phyloP scores from a whole-genome alignment of 139 green algal genomes.

The Micromonas commoda region DNA sequence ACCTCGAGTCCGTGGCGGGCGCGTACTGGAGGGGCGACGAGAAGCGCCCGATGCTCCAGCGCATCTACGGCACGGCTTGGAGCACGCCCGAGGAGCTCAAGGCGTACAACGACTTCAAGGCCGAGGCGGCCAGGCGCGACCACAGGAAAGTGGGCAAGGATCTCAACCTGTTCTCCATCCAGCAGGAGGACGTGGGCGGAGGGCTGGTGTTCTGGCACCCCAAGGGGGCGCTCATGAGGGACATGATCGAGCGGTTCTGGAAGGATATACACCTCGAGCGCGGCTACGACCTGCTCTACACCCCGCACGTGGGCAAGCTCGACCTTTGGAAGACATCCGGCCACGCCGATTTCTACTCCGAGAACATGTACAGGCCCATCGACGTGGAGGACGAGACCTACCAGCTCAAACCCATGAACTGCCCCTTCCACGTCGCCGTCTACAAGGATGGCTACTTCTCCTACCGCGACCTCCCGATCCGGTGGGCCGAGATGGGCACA shows the following conservation, averaged over 20 bases:
- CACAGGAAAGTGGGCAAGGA: constrained; percentile 88
- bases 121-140: constrained; percentile 63
- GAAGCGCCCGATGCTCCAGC: constrained; percentile 71
- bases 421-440: constrained; percentile 90
- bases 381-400: constrained; percentile 86
- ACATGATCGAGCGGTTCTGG: constrained; percentile 91
- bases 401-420: constrained; percentile 98
- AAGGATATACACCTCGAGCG: constrained; percentile 77
- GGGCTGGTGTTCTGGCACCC: constrained; percentile 98
- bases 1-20: constrained; percentile 85
- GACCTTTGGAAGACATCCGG: constrained; percentile 94
- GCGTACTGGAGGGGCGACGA: constrained; percentile 82
- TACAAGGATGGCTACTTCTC: constrained; percentile 72
- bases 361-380: constrained; percentile 89
- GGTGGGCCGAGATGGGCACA: constrained; percentile 93
- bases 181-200: constrained; percentile 61
- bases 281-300: constrained; percentile 62
- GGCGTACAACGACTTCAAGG: constrained; percentile 65
- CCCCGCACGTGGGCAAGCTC: constrained; percentile 85
- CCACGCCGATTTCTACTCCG: constrained; percentile 92
- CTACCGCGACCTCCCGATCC: constrained; percentile 81
- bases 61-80: constrained; percentile 94
- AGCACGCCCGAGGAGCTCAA: constrained; percentile 48
- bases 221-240: constrained; percentile 70
- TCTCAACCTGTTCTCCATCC: constrained; percentile 89